phyloP scores from a whole-genome alignment of 768 basidiomycete genomes.

The Boletus tomentosulus region DNA sequence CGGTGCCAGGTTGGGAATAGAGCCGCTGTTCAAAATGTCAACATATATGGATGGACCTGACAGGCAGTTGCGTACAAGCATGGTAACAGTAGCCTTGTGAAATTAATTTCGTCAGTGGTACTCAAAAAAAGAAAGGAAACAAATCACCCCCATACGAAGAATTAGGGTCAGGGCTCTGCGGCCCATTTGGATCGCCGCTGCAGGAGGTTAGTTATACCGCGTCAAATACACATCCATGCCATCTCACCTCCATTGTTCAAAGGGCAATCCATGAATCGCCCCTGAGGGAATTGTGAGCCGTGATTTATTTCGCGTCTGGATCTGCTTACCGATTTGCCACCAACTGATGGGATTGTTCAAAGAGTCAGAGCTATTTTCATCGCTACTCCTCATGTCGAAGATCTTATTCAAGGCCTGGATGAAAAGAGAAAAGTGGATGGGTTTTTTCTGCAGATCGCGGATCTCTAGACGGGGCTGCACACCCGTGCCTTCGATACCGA shows the following conservation, averaged over 20 bases:
- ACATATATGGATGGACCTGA: background rate
- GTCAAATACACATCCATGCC: slow-evolving; percentile 5
- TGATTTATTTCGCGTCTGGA: background rate
- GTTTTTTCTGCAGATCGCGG: slow-evolving; percentile 9
- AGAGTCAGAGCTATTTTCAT: slow-evolving; percentile 1
- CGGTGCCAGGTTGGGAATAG: slow-evolving; percentile 23
- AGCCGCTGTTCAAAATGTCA: slow-evolving; percentile 14
- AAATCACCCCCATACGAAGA: slow-evolving; percentile 9
- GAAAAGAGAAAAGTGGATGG: slow-evolving; percentile 18
- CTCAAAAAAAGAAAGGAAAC: background rate
- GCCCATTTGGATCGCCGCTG: slow-evolving; percentile 18
- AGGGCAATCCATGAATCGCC: slow-evolving; percentile 17
- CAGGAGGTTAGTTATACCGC: background rate
- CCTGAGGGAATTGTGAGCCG: slow-evolving; percentile 1
- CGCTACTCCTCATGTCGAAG: background rate
- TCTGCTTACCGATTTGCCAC: slow-evolving; percentile 16
- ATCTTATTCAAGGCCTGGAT: slow-evolving; percentile 11
- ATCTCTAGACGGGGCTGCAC: slow-evolving; percentile 15
- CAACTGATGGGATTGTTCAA: slow-evolving; percentile 17
- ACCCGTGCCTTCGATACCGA: slow-evolving; percentile 1
- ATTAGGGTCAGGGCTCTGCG: background rate
- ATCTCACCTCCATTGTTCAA: slow-evolving; percentile 11
- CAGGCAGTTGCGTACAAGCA: slow-evolving; percentile 4
- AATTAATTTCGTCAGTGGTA: slow-evolving; percentile 1
- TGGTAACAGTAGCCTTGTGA: slow-evolving; percentile 20